Evolutionary conservation across 176 grass and related monocot genomes (phyloP).

Genomic region (Triticum timopheevii): DNA sequence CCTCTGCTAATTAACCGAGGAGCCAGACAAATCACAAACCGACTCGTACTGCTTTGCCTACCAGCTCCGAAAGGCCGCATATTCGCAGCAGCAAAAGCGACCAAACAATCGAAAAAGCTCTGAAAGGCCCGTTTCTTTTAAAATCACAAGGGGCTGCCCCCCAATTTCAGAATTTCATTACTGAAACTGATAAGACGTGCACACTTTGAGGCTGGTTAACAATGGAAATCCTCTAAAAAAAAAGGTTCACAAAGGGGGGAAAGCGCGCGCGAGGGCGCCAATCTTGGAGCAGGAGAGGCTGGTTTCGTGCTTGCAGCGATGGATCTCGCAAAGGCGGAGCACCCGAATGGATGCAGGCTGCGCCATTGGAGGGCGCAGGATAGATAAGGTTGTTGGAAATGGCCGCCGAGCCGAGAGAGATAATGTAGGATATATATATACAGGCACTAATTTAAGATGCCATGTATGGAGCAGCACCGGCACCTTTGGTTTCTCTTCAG

Average conservation of each 20-base stretch:
- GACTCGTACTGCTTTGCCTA: background rate
- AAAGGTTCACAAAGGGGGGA: background rate
- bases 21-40: background rate
- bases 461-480: background rate
- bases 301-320: slow-evolving; percentile 36
- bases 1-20: background rate
- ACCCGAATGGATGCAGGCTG: background rate
- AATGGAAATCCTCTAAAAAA: background rate
- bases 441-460: background rate
- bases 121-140: too few relatives aligned
- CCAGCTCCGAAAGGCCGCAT: background rate
- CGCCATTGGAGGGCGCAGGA: slow-evolving; percentile 16
- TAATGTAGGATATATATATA: slow-evolving; percentile 20
- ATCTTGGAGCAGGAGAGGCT: background rate
- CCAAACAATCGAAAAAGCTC: background rate
- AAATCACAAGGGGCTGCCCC: too few relatives aligned
- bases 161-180: too few relatives aligned
- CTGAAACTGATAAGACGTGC: too few relatives aligned
- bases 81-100: slow-evolving; percentile 8
- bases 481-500: background rate
- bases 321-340: background rate
- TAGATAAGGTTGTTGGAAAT: slow-evolving; percentile 31
- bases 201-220: background rate
- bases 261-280: background rate
- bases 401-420: background rate